Evolutionary conservation across 495 filamentous ascomycete genomes (phyloP).

Genomic region (Tuber brumale): DNA sequence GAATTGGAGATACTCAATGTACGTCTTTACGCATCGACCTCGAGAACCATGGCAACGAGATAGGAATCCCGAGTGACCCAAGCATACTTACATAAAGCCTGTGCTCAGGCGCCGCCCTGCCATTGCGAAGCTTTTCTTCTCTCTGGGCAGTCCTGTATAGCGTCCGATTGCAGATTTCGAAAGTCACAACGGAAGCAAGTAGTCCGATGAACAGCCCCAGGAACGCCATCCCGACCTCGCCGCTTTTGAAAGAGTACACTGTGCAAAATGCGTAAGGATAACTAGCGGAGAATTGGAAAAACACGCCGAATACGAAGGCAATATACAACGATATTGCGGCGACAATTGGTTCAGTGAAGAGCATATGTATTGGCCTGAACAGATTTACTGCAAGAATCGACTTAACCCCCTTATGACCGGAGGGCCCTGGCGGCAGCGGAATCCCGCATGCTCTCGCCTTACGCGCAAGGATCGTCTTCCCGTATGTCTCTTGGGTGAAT

Average conservation of each 20-base stretch:
- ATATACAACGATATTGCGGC: conserved; percentile 54
- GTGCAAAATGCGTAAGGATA: conserved; percentile 51
- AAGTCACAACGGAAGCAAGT: conserved; percentile 47
- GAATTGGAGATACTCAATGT: conserved; percentile 46
- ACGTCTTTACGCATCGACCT: conserved; percentile 45
- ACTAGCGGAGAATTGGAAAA: conserved; percentile 59
- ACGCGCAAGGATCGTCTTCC: conserved; percentile 50
- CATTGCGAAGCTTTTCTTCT: conserved; percentile 37
- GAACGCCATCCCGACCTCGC: conserved; percentile 54
- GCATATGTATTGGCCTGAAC: conserved; percentile 56
- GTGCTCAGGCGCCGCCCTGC: conserved; percentile 49
- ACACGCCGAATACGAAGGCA: conserved; percentile 55
- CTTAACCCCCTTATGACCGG: conserved; percentile 43
- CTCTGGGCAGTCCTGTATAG: conserved; percentile 29
- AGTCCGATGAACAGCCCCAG: conserved; percentile 54
- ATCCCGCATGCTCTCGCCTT: conserved; percentile 46
- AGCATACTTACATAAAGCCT: conserved; percentile 55
- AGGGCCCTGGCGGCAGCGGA: conserved; percentile 37
- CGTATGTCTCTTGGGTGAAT: conserved; percentile 55
- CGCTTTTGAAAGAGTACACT: conserved; percentile 49
- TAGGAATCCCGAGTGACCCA: conserved; percentile 52
- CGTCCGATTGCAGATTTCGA: conserved; percentile 21
- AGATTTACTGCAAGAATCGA: conserved; percentile 51
- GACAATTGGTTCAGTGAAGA: conserved; percentile 60
- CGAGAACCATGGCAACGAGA: conserved; percentile 46